Evolutionary conservation across 2,329 filamentous ascomycete species (phyloP).

Genomic region (Pyrenochaeta sp.): DNA sequence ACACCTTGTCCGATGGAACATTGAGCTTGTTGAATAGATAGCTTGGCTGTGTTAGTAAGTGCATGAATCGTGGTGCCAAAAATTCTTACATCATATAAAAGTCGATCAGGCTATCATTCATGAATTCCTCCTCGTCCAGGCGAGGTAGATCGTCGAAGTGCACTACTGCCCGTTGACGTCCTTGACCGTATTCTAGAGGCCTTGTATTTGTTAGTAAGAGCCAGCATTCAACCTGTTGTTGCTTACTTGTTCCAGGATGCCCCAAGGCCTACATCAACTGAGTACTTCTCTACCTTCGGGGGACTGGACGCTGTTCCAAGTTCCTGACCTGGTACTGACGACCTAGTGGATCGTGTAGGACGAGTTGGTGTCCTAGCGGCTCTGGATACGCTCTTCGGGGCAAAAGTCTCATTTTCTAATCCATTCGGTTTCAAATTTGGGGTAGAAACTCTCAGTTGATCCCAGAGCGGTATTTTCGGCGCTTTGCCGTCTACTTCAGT

Average conservation of each 20-base stretch:
- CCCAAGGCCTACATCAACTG: conserved; percentile 35
- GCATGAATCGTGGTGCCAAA: background rate
- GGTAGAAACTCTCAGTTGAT: background rate
- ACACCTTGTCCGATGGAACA: conserved; percentile 68
- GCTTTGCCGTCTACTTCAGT: background rate
- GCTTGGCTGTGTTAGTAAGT: conserved; percentile 12
- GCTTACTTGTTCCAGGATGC: conserved; percentile 36
- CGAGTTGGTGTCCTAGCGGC: conserved; percentile 5
- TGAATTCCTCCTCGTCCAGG: conserved; percentile 82
- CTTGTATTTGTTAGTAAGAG: conserved; percentile 31
- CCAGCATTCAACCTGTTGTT: background rate
- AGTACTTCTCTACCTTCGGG: conserved; percentile 26
- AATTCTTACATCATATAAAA: conserved; percentile 74
- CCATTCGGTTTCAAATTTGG: background rate
- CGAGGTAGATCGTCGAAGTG: conserved; percentile 76
- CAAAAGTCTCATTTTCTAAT: background rate
- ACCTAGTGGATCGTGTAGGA: conserved; percentile 17
- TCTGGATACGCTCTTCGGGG: background rate
- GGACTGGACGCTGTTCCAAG: background rate
- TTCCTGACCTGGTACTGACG: conserved; percentile 9
- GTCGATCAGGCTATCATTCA: conserved; percentile 92
- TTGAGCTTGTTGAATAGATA: conserved; percentile 49
- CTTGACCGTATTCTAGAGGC: conserved; percentile 69
- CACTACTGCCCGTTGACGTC: conserved; percentile 70
- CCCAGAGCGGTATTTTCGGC: conserved; percentile 2